Conservation (phyloP, 2,329 filamentous ascomycete species). For the Sclerotinia trifoliorum region DNA sequence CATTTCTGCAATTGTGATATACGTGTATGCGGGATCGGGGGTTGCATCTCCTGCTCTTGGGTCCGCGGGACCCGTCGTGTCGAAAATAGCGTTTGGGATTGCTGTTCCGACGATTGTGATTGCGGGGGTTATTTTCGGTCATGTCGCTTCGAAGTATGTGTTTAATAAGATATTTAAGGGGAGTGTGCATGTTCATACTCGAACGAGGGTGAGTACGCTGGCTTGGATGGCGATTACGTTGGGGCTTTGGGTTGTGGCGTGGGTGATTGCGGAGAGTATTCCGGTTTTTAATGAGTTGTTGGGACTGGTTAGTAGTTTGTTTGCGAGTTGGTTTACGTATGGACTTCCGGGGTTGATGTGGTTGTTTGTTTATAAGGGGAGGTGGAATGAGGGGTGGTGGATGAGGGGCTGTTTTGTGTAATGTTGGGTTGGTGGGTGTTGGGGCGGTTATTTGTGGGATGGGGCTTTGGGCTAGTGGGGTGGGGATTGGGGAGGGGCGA, state of each 20-base stretch:
- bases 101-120: constrained; percentile 70
- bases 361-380: constrained; percentile 48
- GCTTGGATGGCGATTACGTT: constrained; percentile 59
- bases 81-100: constrained; percentile 66
- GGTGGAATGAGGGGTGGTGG: constrained; percentile 33
- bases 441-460: constrained; percentile 24
- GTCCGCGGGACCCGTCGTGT: constrained; percentile 51
- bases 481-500: background rate
- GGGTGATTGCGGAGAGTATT: constrained; percentile 66
- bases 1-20: constrained; percentile 51
- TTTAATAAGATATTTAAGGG: constrained; percentile 61
- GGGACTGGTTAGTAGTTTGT: constrained; percentile 56
- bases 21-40: constrained; percentile 60
- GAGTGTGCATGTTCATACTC: constrained; percentile 40
- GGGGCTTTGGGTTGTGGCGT: constrained; percentile 58
- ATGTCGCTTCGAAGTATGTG: constrained; percentile 64
- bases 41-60: constrained; percentile 66
- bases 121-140: constrained; percentile 68
- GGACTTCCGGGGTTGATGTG: constrained; percentile 49
- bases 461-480: constrained; percentile 25
- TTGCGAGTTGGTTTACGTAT: constrained; percentile 58
- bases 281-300: constrained; percentile 66
- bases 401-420: constrained; percentile 15
- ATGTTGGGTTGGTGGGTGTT: constrained; percentile 20
- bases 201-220: constrained; percentile 50